Evolutionary conservation across 768 basidiomycete genomes (phyloP).

Genomic region (button mushroom (Agaricus bisporus)): DNA sequence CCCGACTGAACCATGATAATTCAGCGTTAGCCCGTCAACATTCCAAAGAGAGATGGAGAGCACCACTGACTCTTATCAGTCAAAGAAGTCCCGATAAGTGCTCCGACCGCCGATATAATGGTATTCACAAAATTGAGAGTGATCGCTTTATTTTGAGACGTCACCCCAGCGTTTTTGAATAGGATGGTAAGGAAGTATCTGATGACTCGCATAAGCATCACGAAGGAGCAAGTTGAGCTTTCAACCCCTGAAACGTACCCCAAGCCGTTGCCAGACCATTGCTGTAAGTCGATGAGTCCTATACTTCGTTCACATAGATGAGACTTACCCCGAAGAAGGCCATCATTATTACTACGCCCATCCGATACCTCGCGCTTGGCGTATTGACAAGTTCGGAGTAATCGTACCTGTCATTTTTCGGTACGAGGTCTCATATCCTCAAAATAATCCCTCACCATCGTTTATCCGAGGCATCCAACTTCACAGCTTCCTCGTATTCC

Average conservation of each 20-base stretch:
- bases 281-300: conserved; percentile 19
- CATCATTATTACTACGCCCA: conserved; percentile 44
- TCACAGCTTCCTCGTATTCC: conserved; percentile 46
- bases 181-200: conserved; percentile 41
- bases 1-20: conserved; percentile 23
- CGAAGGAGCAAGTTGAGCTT: not conserved
- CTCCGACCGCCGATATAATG: conserved; percentile 33
- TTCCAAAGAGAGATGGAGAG: too few relatives aligned
- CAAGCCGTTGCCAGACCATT: conserved; percentile 52
- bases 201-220: not conserved
- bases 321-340: conserved; percentile 41
- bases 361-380: conserved; percentile 39
- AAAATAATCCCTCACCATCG: conserved; percentile 35
- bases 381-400: conserved; percentile 45
- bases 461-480: conserved; percentile 48
- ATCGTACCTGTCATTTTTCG: conserved; percentile 33
- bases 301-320: not conserved
- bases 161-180: conserved; percentile 31
- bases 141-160: conserved; percentile 31
- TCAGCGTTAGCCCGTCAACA: not conserved
- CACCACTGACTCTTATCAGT: conserved; percentile 29
- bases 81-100: conserved; percentile 33
- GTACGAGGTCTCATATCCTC: too few relatives aligned
- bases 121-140: conserved; percentile 38
- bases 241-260: conserved; percentile 23